Base-by-base conservation (phyloP, 768 basidiomycete genomes). In the Thelephora aurantiotincta region DNA sequence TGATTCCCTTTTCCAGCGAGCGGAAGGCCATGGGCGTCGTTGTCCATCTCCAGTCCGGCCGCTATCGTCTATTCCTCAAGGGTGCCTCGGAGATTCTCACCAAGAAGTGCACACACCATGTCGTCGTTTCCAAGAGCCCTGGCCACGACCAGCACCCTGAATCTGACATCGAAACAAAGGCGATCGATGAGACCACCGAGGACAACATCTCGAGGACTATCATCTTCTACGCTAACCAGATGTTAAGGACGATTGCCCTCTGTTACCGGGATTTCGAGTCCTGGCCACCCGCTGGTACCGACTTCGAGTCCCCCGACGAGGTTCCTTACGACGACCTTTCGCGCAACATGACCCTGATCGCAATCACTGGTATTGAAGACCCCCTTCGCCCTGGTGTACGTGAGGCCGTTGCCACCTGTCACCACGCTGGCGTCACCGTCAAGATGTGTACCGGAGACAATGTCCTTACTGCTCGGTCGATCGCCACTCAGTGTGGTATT, bases 391-490 rank as follows among this genome's bases (percentile, higher is more conserved):
- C 77, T 0, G 91, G 93, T 59, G 96, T 98, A 22, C 77, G 77
- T 13, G 75, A 91, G 11, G 92, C 94, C 14, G 94, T 99, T 38
- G 70, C 74, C 38, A 80, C 87, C 57, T 97, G 93, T 59, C 79
- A 79, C 56, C 74, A 70, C 46, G 94, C 96, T 36, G 93, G 94
- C 51, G 92, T 99, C 12, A 71, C 74, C 19, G 81, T 98, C 67
- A 97, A 96, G 68, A 99, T 97, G 93, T 94, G 90, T 61, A 98
- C 96, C 0, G 96, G 94, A 54, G 93, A 98, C 64, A 97, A 96
- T 54, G 89, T 92, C 44, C 77, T 97, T 45, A 93, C 88, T 0
- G 89, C 88, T 44, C 80, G 91, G n/a, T 96, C 93, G 6, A 99
- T 99, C 56, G 94, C 96, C 18, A 73, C 75, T 1, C 94, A 99